A percentile compares a stretch with the other conserved stretches of the same genome.
These are phyloP conservation scores for Hemisphaericaspora nanyangensis DNA, from an alignment of 805 yeast species.

Conservation along the genomic window DNA sequence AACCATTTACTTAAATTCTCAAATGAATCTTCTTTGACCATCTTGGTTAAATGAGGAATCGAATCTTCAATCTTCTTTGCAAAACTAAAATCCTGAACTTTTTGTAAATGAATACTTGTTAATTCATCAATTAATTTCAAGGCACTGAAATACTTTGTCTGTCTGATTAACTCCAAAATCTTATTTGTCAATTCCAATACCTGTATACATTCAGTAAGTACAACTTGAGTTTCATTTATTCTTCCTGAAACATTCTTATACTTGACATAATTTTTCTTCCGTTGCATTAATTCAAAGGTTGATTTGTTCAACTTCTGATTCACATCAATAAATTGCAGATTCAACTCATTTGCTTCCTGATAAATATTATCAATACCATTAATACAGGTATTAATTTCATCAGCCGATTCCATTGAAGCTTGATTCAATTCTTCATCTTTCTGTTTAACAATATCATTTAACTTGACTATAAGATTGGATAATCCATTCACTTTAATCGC, in stretches of 20 bases:
- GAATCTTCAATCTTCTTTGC: slow-evolving; percentile 69
- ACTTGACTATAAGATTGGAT: slow-evolving; percentile 49
- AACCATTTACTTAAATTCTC: slow-evolving; percentile 65
- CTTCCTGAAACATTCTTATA: slow-evolving; percentile 62
- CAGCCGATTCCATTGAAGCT: slow-evolving; percentile 58
- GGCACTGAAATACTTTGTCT: slow-evolving; percentile 78
- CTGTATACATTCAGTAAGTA: slow-evolving; percentile 69
- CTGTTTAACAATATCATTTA: slow-evolving; percentile 53
- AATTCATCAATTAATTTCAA: slow-evolving; percentile 77
- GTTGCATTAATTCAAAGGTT: slow-evolving; percentile 59
- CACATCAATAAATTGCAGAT: slow-evolving; percentile 52
- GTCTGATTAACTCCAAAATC: slow-evolving; percentile 74
- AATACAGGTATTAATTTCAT: slow-evolving; percentile 55
- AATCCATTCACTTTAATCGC: slow-evolving; percentile 55
- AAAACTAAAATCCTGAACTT: slow-evolving; percentile 70
- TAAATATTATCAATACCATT: slow-evolving; percentile 62
- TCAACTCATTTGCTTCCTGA: slow-evolving; percentile 50
- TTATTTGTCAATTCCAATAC: slow-evolving; percentile 83
- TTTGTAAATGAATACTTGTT: slow-evolving; percentile 63
- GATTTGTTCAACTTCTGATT: slow-evolving; percentile 57
- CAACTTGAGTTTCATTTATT: slow-evolving; percentile 66
- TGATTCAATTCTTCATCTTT: slow-evolving; percentile 63
- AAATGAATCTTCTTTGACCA: slow-evolving; percentile 72
- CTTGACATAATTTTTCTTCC: slow-evolving; percentile 57
- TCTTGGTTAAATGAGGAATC: slow-evolving; percentile 68